phyloP scores from a whole-genome alignment of 208 protist species.

The Wallacemonas collosoma region DNA sequence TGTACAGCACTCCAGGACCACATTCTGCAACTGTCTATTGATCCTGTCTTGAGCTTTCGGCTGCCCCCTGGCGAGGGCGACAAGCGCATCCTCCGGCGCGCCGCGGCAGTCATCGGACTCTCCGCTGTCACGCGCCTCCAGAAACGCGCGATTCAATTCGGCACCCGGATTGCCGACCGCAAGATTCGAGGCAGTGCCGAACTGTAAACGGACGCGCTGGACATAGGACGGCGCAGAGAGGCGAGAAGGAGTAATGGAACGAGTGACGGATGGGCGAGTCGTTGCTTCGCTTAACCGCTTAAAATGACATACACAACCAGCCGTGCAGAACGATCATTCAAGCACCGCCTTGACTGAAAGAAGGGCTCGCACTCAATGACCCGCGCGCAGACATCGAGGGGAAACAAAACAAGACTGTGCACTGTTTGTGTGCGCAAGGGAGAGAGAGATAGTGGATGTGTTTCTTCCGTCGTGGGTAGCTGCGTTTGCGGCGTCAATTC shows the following conservation, averaged over 20 bases:
- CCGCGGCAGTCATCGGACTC: slow-evolving; percentile 87
- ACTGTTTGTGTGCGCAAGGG: too few relatives aligned
- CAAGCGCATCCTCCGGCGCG: slow-evolving; percentile 89
- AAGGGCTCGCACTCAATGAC: too few relatives aligned
- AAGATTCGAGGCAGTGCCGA: slow-evolving; percentile 40
- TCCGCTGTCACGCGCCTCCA: slow-evolving; percentile 68
- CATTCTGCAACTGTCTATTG: slow-evolving; percentile 47
- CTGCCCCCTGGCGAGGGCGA: slow-evolving; percentile 87
- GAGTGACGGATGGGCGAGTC: too few relatives aligned
- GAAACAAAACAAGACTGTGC: too few relatives aligned
- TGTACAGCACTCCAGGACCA: slow-evolving; percentile 21
- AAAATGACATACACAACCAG: too few relatives aligned
- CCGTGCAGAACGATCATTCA: too few relatives aligned
- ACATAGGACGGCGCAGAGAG: neutral
- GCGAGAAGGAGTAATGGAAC: neutral
- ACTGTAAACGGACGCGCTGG: neutral
- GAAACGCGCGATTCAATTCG: slow-evolving; percentile 98
- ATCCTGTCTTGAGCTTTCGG: slow-evolving; percentile 65
- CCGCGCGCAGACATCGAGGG: too few relatives aligned
- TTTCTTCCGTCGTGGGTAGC: too few relatives aligned
- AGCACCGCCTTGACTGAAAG: too few relatives aligned
- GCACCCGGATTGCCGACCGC: slow-evolving; percentile 92
- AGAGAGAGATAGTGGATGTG: too few relatives aligned
- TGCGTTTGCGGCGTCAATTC: too few relatives aligned
- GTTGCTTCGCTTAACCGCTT: too few relatives aligned